Percentiles rank a stretch among this genome's conserved stretches.
Conservation (phyloP, 1,284 basidiomycete species). For the Cutaneotrichosporon sp. region DNA sequence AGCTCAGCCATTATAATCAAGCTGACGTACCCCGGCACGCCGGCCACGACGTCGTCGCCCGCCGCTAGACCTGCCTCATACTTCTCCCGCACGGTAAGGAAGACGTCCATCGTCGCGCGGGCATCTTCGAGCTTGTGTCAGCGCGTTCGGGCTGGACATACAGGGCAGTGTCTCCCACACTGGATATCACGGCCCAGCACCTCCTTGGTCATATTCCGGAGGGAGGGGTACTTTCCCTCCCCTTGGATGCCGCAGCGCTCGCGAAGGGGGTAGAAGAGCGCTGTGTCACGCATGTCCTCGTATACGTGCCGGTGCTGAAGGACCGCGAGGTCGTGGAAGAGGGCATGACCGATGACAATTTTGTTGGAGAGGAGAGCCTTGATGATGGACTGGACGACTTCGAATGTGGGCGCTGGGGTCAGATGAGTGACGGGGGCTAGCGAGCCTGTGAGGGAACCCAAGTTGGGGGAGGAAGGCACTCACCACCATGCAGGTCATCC, state of each 20-base stretch:
- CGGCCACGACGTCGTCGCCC: constrained; percentile 35
- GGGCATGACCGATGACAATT: constrained; percentile 85
- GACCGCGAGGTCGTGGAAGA: constrained; percentile 83
- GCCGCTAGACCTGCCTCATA: constrained; percentile 36
- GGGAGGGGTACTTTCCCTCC: constrained; percentile 51
- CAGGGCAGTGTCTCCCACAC: constrained; percentile 22
- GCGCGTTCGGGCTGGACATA: neutral
- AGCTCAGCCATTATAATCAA: neutral
- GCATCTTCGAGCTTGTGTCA: constrained; percentile 44
- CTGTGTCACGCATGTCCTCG: constrained; percentile 56
- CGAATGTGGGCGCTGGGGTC: constrained; percentile 70
- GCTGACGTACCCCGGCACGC: constrained; percentile 30
- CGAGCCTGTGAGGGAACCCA: neutral
- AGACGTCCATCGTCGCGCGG: constrained; percentile 40
- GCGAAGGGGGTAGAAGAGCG: constrained; percentile 56
- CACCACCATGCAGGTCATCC: constrained; percentile 54
- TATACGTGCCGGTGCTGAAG: constrained; percentile 56
- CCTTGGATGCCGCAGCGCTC: constrained; percentile 27
- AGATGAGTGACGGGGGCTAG: neutral
- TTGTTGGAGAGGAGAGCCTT: constrained; percentile 72
- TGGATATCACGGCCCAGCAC: constrained; percentile 57
- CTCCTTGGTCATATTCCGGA: constrained; percentile 54
- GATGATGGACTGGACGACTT: constrained; percentile 71
- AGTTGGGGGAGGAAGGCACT: constrained; percentile 14
- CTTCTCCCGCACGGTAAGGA: constrained; percentile 40